Conservation (phyloP, 179 eudicot species). For the Spinacia oleracea region DNA sequence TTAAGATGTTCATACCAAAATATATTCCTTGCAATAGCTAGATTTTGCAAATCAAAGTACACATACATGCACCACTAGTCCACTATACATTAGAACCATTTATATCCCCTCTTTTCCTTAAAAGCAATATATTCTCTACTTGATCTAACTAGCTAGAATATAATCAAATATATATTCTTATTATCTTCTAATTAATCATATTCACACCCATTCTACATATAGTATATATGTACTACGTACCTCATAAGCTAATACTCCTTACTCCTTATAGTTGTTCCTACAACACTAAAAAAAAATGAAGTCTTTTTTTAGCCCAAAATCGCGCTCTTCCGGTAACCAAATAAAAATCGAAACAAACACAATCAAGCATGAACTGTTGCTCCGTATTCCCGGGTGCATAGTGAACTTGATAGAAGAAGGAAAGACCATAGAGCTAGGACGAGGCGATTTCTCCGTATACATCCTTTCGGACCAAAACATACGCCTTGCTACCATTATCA, state of each 20-base stretch:
- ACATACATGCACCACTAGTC: too few species aligned
- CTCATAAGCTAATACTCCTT: not conserved
- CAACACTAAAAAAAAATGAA: slow-evolving; percentile 15
- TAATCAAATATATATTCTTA: not conserved
- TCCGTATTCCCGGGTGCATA: slow-evolving; percentile 61
- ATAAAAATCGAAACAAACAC: slow-evolving; percentile 8
- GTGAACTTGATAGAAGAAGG: slow-evolving; percentile 79
- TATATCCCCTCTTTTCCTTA: slow-evolving; percentile 5
- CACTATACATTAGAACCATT: not conserved
- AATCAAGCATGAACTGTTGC: slow-evolving; percentile 53
- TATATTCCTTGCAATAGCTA: not conserved
- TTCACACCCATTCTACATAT: not conserved
- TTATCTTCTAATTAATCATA: slow-evolving; percentile 3
- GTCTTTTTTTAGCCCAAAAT: not conserved
- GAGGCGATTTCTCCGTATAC: slow-evolving; percentile 55
- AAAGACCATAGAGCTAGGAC: slow-evolving; percentile 62
- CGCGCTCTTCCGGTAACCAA: slow-evolving; percentile 14
- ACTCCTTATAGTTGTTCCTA: not conserved
- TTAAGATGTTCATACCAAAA: not conserved
- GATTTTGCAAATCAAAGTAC: not conserved
- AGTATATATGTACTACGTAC: not conserved
- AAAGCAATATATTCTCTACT: slow-evolving; percentile 7
- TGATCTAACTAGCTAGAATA: slow-evolving; percentile 9
- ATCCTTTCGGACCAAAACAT: slow-evolving; percentile 52
- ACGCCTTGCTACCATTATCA: slow-evolving; percentile 61